phyloP scores from a whole-genome alignment of 139 green algal species.

The Closterium sp. region DNA sequence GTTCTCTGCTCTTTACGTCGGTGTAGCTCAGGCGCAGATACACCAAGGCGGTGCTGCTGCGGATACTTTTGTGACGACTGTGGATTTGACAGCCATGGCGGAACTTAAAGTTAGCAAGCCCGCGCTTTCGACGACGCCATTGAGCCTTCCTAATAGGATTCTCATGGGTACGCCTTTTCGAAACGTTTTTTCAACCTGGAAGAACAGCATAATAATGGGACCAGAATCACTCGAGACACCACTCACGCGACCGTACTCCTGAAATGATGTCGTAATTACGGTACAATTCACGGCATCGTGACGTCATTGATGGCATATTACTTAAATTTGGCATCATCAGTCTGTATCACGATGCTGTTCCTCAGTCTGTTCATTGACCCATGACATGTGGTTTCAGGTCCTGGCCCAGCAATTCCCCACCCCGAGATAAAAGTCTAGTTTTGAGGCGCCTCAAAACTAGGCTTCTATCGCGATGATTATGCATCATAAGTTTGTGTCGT shows the following conservation, averaged over 20 bases:
- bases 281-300: neutral
- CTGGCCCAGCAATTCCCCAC: constrained; percentile 40
- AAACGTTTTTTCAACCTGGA: neutral
- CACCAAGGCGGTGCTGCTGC: neutral
- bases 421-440: too few species aligned
- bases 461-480: too few species aligned
- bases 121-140: neutral
- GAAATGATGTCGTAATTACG: neutral
- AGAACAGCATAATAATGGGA: too few species aligned
- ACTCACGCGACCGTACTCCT: neutral
- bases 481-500: too few species aligned
- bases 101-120: neutral
- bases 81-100: constrained; percentile 5
- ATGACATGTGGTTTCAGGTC: too few species aligned
- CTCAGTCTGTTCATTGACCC: neutral
- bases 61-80: neutral
- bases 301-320: neutral
- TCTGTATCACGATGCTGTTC: neutral
- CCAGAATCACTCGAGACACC: neutral
- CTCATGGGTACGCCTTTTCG: neutral
- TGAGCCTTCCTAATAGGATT: neutral
- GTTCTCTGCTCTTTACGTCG: neutral
- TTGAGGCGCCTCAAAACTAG: too few species aligned
- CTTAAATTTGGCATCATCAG: neutral
- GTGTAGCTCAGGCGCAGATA: neutral